A percentile compares a stretch with the other conserved stretches of the same genome.
These are phyloP conservation scores for Globisporangium solare DNA, from an alignment of 352 stramenopile species.

Conservation along the genomic window DNA sequence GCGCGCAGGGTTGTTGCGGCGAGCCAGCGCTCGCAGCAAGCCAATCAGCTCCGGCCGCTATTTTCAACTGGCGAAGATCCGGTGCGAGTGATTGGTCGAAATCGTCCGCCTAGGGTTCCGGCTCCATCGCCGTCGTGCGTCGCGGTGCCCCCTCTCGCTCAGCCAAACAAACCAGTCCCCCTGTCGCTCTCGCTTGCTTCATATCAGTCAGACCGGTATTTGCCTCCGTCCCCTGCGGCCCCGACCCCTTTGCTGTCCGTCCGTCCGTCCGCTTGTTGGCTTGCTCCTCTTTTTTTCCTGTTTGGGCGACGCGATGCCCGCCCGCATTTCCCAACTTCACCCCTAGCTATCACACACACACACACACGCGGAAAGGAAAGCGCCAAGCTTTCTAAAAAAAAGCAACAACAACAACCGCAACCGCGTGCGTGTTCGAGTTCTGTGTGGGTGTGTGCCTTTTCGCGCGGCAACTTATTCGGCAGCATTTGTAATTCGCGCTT, in stretches of 20 bases:
- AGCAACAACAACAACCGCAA: neutral
- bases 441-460: too few relatives aligned
- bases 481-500: too few relatives aligned
- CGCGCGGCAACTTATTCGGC: too few relatives aligned
- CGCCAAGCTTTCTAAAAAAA: slow-evolving; percentile 4
- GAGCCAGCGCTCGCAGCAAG: neutral
- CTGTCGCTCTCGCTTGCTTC: neutral
- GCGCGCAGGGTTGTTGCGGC: too few relatives aligned
- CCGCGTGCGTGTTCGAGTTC: too few relatives aligned
- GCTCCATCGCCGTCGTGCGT: neutral
- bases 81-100: neutral
- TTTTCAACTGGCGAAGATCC: neutral
- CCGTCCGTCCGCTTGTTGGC: neutral
- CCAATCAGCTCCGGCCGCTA: neutral
- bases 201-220: neutral
- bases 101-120: neutral
- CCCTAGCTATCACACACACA: slow-evolving; percentile 16
- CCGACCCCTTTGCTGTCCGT: neutral
- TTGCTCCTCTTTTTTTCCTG: slow-evolving; percentile 2
- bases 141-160: neutral
- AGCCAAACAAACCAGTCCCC: neutral
- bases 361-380: slow-evolving; percentile 6
- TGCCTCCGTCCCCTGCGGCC: neutral
- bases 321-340: slow-evolving; percentile 19
- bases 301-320: slow-evolving; percentile 8